These are phyloP conservation scores for Quercus dentata DNA, from an alignment of 306 rosid genomes.

Conservation along the genomic window DNA sequence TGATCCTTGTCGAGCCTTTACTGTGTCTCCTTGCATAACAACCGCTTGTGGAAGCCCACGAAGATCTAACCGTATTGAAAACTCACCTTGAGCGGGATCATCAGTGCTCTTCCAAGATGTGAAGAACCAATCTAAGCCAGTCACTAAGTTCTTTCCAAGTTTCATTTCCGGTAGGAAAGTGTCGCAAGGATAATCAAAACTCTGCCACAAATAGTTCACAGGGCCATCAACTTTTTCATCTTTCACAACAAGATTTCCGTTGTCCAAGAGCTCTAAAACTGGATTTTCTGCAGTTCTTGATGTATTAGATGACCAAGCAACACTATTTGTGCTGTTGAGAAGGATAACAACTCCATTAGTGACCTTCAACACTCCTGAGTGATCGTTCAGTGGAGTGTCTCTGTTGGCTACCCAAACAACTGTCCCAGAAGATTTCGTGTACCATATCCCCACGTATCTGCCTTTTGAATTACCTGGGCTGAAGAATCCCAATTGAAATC, in stretches of 20 bases:
- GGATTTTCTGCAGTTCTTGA: background rate
- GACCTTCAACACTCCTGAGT: constrained; percentile 26
- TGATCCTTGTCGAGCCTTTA: background rate
- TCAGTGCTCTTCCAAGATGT: constrained; percentile 41
- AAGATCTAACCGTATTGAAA: background rate
- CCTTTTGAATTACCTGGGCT: constrained; percentile 38
- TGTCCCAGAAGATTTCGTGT: constrained; percentile 26
- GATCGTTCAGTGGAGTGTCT: constrained; percentile 25
- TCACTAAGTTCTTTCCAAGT: constrained; percentile 35
- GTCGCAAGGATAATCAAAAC: constrained; percentile 55
- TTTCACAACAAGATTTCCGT: constrained; percentile 38
- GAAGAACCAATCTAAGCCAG: constrained; percentile 2
- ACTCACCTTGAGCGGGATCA: constrained; percentile 42
- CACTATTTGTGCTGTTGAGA: background rate
- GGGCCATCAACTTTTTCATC: constrained; percentile 1
- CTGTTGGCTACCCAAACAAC: constrained; percentile 65
- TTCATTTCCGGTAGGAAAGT: constrained; percentile 47
- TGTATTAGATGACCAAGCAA: constrained; percentile 14
- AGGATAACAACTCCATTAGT: constrained; percentile 34
- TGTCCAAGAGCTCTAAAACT: constrained; percentile 25
- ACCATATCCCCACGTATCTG: constrained; percentile 58
- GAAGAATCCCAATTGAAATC: constrained; percentile 59
- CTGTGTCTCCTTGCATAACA: background rate
- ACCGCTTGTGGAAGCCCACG: background rate
- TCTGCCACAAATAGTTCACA: constrained; percentile 30